Conservation (phyloP, 768 basidiomycete genomes). For the Epithele typhae region DNA sequence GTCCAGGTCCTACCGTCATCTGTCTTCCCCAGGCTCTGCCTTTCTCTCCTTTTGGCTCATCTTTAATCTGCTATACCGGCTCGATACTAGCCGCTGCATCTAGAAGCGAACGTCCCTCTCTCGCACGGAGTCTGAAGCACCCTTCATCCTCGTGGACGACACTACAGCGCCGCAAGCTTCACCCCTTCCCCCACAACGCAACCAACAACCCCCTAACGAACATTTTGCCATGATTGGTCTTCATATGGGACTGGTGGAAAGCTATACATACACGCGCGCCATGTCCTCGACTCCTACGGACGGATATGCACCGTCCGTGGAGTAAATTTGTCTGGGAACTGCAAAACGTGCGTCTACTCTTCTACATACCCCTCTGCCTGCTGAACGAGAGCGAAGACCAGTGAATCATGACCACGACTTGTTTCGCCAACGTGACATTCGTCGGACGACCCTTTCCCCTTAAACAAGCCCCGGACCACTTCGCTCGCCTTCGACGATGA, state of each 20-base stretch:
- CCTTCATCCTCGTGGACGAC: slow-evolving; percentile 20
- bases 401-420: slow-evolving; percentile 59
- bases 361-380: neutral
- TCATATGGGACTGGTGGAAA: slow-evolving; percentile 46
- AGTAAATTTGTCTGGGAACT: slow-evolving; percentile 79
- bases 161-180: neutral
- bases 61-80: too few species aligned
- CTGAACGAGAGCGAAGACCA: slow-evolving; percentile 42
- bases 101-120: slow-evolving; percentile 4
- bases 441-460: slow-evolving; percentile 90
- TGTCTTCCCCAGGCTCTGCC: too few species aligned
- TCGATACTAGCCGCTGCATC: too few species aligned
- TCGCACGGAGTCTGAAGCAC: slow-evolving; percentile 20
- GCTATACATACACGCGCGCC: slow-evolving; percentile 61
- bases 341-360: slow-evolving; percentile 62
- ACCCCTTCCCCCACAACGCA: neutral
- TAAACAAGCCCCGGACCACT: slow-evolving; percentile 81
- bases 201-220: neutral
- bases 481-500: slow-evolving; percentile 78
- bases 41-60: too few species aligned
- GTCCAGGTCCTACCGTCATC: too few species aligned
- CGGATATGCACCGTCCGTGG: slow-evolving; percentile 80
- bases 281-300: slow-evolving; percentile 79
- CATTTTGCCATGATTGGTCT: slow-evolving; percentile 78
- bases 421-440: slow-evolving; percentile 76